A percentile compares a stretch with the other conserved stretches of the same genome.
Conservation (phyloP, 768 basidiomycete genomes). For the Russula abietina region DNA sequence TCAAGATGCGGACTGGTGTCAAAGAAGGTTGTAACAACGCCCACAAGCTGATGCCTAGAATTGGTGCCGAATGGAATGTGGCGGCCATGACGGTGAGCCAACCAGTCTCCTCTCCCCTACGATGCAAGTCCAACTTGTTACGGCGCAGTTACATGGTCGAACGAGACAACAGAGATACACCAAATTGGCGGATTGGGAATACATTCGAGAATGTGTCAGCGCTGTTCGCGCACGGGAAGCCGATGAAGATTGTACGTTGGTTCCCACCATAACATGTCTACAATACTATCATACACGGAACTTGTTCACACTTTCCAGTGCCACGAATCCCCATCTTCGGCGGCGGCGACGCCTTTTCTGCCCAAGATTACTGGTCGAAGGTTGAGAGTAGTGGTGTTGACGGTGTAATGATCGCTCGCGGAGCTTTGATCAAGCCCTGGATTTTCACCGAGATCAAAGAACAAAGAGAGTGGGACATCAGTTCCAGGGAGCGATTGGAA, state of each 20-base stretch:
- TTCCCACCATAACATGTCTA: not conserved
- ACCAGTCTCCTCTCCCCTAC: not conserved
- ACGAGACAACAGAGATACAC: conserved; percentile 94
- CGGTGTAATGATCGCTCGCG: conserved; percentile 92
- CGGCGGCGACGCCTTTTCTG: conserved; percentile 91
- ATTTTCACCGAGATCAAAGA: conserved; percentile 96
- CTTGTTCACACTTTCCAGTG: conserved; percentile 41
- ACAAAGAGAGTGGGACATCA: conserved; percentile 88
- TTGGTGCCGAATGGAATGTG: conserved; percentile 50
- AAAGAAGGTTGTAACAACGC: conserved; percentile 80
- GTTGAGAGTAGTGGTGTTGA: conserved; percentile 82
- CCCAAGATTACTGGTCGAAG: conserved; percentile 71
- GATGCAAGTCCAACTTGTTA: not conserved
- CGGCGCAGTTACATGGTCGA: conserved; percentile 87
- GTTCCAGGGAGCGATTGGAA: conserved; percentile 75
- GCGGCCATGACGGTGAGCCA: conserved; percentile 46
- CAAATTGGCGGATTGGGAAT: conserved; percentile 89
- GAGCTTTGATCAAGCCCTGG: conserved; percentile 95
- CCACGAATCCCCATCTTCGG: conserved; percentile 91
- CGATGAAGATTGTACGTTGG: conserved; percentile 58
- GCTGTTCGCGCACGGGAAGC: conserved; percentile 65
- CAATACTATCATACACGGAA: not conserved
- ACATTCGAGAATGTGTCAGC: conserved; percentile 82
- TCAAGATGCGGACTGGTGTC: conserved; percentile 90
- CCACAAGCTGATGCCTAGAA: conserved; percentile 85